Conservation (phyloP, 768 basidiomycete genomes). For the Mycena rebaudengoi region DNA sequence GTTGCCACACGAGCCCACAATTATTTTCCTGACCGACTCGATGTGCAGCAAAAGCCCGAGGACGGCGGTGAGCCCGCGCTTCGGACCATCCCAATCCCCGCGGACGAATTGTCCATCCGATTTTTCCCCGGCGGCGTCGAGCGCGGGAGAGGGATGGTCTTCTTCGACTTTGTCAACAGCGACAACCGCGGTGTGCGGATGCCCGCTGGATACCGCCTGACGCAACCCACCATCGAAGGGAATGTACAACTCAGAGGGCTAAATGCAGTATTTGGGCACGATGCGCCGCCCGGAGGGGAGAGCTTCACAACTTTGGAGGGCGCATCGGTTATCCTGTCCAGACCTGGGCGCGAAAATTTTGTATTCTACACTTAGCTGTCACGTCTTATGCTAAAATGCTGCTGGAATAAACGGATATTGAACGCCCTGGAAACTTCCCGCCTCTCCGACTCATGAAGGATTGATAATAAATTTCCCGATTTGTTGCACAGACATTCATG, state of each 20-base stretch:
- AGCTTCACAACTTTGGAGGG: neutral
- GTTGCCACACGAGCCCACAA: neutral
- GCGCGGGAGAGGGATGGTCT: neutral
- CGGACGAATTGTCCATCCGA: neutral
- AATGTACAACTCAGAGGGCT: neutral
- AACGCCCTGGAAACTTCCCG: too few species aligned
- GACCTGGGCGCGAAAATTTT: neutral
- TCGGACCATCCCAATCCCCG: neutral
- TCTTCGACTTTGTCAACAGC: neutral
- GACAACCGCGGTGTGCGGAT: neutral
- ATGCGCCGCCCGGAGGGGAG: neutral
- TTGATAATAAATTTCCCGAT: too few species aligned
- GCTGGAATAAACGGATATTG: too few species aligned
- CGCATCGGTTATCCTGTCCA: neutral
- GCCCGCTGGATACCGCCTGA: neutral
- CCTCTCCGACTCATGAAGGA: too few species aligned
- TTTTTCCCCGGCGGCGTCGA: neutral
- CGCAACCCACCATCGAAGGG: neutral
- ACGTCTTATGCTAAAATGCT: too few species aligned
- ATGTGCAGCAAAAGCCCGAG: neutral
- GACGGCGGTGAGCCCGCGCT: slow-evolving; percentile 1
- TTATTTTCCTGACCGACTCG: neutral
- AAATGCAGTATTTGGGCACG: neutral
- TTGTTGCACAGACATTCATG: too few species aligned
- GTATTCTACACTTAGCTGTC: neutral